Evolutionary conservation across 768 basidiomycete genomes (phyloP), one percentile per base, ranked within the genome.

Genomic region (Nidula microcarpa): DNA sequence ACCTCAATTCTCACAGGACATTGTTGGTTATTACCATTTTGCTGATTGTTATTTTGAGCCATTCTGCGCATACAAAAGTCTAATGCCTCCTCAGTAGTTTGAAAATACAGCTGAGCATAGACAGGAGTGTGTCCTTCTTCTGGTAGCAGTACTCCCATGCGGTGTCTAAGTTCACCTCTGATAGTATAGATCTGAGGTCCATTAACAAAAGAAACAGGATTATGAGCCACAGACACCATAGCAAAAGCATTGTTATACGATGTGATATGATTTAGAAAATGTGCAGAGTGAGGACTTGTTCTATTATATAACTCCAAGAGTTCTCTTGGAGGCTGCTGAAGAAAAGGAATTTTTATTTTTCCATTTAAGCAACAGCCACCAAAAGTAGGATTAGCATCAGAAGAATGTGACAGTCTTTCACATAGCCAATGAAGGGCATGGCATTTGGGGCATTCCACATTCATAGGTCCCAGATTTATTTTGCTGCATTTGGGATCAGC

Each of bases 231-330:
- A 0, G 74, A 76, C 0, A 69, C 73, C 51, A 77, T 75, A 0
- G 74, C 61, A 45, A 78, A 60, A 1, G 77, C 68, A 36, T 60
- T 57, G 50, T 79, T 80, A 43, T 78, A 78, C 30, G 71, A 67
- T 9, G 68, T 57, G 6, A 77, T 74, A 5, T 75, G 66, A 62
- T 63, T 68, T 59, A 65, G 66, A 50, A 72, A 74, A 2, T 58
- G 51, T 2, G 49, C 53, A 0, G 60, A 51, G 6, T 53, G 11
- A 3, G 11, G 43, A 23, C 55, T 51, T 9, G 56, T 16, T 11
- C 50, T 50, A 10, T 32, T 55, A 4, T 69, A 55, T 0, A 74
- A 60, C 2, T 45, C 3, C 0, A 41, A 53, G 2, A 76, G 57
- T 0, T 50, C 47, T 13, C 63, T 62, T 5, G 74, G 70, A 1